Evolutionary conservation across 768 basidiomycete species (phyloP), one percentile per base, ranked within the genome.

Genomic region (Mycena albidolilacea): DNA sequence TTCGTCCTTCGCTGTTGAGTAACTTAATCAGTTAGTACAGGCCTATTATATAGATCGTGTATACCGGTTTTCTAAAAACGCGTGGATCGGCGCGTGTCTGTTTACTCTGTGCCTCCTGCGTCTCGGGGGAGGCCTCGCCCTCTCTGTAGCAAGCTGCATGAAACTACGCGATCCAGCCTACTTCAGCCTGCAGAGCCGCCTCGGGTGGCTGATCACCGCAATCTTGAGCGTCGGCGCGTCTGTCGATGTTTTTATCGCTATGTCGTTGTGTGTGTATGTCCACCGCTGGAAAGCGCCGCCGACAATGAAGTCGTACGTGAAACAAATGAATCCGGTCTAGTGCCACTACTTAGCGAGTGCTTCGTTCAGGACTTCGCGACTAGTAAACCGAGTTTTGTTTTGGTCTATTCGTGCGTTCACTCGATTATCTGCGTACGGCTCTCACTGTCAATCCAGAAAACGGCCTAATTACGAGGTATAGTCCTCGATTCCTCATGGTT

Each of bases 181-280:
- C 38, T 76, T 80, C 35, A 30, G 48, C 4, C 21, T 77, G 35
- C 75, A 76, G 39, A 58, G 71, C n/a, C 72, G 48, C 14, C 78
- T 72, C 64, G 78, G 76, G 2, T 81, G 81, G 81, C 50, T 80
- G n/a, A 74, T 82, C 39, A 79, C 79, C 4, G 8, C 69, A 8
- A 58, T 76, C 5, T 64, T 81, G 35, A 72, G 43, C 7, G 57
- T 81, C 6, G 78, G 78, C 7, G 79, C 77, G 5, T 37, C 70
- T 3, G 71, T 77, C 4, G 81, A 82, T 55, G 74, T 82, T 1
- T 65, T 78, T 23, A 76, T 81, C 46, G 77, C 80, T 1, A 57
- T 43, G 12, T 72, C 76, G 10, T 67, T 80, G 41, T 79, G 78
- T n/a, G 78, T 74, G 30, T 79, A 78, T 59, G 77, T 59, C 64